Conservation (phyloP, 75 land plant genomes). For the Picea sitchensis region DNA sequence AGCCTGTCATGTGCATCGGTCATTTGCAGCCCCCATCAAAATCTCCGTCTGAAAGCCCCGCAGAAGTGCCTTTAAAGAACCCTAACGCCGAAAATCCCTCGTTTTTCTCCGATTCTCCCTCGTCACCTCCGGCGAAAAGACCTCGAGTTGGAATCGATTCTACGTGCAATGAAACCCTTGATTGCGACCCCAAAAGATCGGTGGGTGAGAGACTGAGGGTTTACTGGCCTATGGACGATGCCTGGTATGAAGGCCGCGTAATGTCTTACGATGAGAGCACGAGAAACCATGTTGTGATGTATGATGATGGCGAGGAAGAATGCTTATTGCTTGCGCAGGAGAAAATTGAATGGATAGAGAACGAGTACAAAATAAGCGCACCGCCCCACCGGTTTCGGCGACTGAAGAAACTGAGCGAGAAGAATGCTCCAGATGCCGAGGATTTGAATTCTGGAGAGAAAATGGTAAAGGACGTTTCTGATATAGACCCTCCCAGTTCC, state of each 20-base stretch:
- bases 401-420: too few species aligned
- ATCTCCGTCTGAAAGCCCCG: conserved; percentile 4
- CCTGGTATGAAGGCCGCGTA: conserved; percentile 76
- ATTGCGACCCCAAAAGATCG: conserved; percentile 11
- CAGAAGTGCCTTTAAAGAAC: background rate
- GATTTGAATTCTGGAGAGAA: too few species aligned
- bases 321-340: too few species aligned
- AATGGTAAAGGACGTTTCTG: background rate
- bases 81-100: conserved; percentile 1
- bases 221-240: conserved; percentile 83
- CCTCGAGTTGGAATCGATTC: background rate
- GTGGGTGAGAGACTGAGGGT: conserved; percentile 63
- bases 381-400: too few species aligned
- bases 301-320: conserved; percentile 19
- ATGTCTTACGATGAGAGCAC: conserved; percentile 37
- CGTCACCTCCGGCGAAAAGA: background rate
- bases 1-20: conserved; percentile 32
- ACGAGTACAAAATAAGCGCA: too few species aligned
- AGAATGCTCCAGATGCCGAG: too few species aligned
- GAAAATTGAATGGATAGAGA: too few species aligned
- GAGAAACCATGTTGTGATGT: conserved; percentile 57
- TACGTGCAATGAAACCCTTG: background rate
- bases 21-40: background rate
- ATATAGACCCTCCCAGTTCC: background rate
- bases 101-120: background rate